phyloP scores from a whole-genome alignment of 805 yeast species.

The Barnettozyma populi region DNA sequence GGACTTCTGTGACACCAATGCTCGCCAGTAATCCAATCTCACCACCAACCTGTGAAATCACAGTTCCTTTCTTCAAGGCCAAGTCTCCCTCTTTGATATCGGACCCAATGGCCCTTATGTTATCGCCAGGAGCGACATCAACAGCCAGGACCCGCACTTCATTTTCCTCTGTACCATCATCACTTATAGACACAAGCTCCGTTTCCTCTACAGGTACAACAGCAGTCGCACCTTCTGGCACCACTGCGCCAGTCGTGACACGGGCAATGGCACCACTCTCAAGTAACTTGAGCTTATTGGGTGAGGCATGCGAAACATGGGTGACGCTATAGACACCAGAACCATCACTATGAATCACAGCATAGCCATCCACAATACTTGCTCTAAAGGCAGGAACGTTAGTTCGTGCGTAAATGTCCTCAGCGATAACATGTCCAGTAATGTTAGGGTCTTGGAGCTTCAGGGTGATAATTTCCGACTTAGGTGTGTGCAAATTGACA shows the following conservation, averaged over 20 bases:
- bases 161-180: slow-evolving; percentile 38
- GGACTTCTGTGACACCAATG: slow-evolving; percentile 35
- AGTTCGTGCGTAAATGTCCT: slow-evolving; percentile 34
- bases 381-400: slow-evolving; percentile 48
- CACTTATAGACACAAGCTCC: slow-evolving; percentile 27
- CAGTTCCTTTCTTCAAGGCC: slow-evolving; percentile 32
- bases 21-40: slow-evolving; percentile 45
- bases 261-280: slow-evolving; percentile 36
- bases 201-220: slow-evolving; percentile 54
- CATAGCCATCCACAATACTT: slow-evolving; percentile 53
- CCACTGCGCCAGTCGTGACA: slow-evolving; percentile 53
- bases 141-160: slow-evolving; percentile 35
- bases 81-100: slow-evolving; percentile 37
- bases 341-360: slow-evolving; percentile 40
- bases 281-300: slow-evolving; percentile 19
- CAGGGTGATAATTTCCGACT: slow-evolving; percentile 21
- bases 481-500: slow-evolving; percentile 32
- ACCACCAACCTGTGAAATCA: slow-evolving; percentile 39
- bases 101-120: slow-evolving; percentile 43
- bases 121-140: slow-evolving; percentile 37
- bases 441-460: slow-evolving; percentile 27
- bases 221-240: slow-evolving; percentile 48
- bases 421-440: slow-evolving; percentile 37
- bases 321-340: slow-evolving; percentile 40
- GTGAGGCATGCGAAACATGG: slow-evolving; percentile 37